Conservation (phyloP, 78 protist genomes). For the Dictyostelium firmibasis region DNA sequence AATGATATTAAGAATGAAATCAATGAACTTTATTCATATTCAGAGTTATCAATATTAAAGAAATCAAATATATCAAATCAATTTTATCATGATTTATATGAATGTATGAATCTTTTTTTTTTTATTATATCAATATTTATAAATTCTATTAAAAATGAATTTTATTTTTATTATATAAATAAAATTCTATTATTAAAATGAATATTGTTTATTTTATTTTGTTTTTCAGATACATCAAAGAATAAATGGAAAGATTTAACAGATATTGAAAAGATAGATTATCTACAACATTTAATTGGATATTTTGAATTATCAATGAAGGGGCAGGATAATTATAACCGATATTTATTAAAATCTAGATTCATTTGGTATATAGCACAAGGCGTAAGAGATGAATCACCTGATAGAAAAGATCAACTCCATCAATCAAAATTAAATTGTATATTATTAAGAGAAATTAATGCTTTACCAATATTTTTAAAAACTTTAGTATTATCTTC, state of each 20-base stretch:
- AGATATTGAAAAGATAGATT: constrained; percentile 20
- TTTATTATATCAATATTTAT: too few relatives aligned
- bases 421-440: constrained; percentile 12
- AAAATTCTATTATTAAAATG: too few relatives aligned
- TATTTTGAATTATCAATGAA: constrained; percentile 36
- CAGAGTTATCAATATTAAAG: constrained; percentile 19
- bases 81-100: constrained; percentile 2
- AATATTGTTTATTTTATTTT: not conserved
- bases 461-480: constrained; percentile 9
- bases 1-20: constrained; percentile 11
- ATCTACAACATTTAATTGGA: not conserved
- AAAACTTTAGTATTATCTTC: constrained; percentile 50
- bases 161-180: too few relatives aligned
- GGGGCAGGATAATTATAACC: not conserved
- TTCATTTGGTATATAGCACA: constrained; percentile 56
- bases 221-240: not conserved
- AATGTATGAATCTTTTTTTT: not conserved
- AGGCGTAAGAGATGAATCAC: constrained; percentile 26
- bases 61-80: constrained; percentile 15
- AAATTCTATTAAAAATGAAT: too few relatives aligned
- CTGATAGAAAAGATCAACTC: not conserved
- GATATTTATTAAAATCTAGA: constrained; percentile 37
- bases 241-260: constrained; percentile 34
- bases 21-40: constrained; percentile 59
- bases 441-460: not conserved